Evolutionary conservation across 2,329 filamentous ascomycete species (phyloP).

Genomic region (Aspergillus sojae): DNA sequence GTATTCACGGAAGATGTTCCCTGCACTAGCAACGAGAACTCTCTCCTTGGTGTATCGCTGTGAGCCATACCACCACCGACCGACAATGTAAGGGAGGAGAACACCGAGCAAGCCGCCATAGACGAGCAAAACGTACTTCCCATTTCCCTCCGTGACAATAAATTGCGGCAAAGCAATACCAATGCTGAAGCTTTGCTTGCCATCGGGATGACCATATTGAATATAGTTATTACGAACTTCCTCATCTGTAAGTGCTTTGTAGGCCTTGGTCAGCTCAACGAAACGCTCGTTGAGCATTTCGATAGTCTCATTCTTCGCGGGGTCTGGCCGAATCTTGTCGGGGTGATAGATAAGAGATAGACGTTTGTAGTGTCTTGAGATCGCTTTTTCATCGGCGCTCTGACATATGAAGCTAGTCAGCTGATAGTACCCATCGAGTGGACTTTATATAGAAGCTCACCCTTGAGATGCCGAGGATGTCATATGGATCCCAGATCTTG

Average conservation of each 20-base stretch:
- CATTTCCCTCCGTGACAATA: conserved; percentile 89
- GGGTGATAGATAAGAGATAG: conserved; percentile 87
- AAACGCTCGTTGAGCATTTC: conserved; percentile 85
- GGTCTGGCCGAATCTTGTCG: conserved; percentile 85
- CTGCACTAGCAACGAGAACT: conserved; percentile 88
- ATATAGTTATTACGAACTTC: conserved; percentile 96
- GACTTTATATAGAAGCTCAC: conserved; percentile 49
- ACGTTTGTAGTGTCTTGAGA: conserved; percentile 87
- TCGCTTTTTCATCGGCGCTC: conserved; percentile 83
- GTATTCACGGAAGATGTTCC: conserved; percentile 92
- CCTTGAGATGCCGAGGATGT: conserved; percentile 84
- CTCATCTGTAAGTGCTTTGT: conserved; percentile 96
- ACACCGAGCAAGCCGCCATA: conserved; percentile 89
- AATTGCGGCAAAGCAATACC: conserved; percentile 93
- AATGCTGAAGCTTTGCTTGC: conserved; percentile 97
- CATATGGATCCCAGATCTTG: conserved; percentile 95
- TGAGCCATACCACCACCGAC: conserved; percentile 98
- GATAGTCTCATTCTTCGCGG: conserved; percentile 83
- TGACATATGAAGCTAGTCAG: conserved; percentile 34
- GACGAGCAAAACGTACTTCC: conserved; percentile 89
- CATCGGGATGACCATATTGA: conserved; percentile 93
- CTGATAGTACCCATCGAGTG: neutral
- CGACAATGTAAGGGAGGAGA: conserved; percentile 87
- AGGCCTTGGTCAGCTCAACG: conserved; percentile 95
- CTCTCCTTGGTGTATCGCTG: conserved; percentile 92